phyloP scores from a whole-genome alignment of 495 filamentous ascomycete genomes.

The Chlorociboria aeruginascens region DNA sequence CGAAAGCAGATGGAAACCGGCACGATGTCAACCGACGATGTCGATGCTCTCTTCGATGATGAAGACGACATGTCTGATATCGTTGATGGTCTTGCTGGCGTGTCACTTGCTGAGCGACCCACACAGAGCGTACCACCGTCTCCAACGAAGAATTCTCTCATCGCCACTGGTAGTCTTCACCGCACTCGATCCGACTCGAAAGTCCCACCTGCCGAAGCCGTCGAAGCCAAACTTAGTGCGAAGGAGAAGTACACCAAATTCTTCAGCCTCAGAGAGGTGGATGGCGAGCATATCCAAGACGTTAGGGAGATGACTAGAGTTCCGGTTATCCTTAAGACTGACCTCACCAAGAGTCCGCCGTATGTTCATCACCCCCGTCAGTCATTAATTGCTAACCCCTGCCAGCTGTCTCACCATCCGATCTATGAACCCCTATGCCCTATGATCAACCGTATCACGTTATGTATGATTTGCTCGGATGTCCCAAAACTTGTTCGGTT shows the following conservation, averaged over 20 bases:
- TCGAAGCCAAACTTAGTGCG: slow-evolving; percentile 70
- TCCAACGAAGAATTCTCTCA: slow-evolving; percentile 65
- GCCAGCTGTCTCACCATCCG: slow-evolving; percentile 90
- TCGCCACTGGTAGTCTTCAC: slow-evolving; percentile 58
- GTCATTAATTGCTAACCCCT: slow-evolving; percentile 5
- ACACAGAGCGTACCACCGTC: slow-evolving; percentile 95
- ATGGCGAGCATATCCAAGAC: slow-evolving; percentile 93
- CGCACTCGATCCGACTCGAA: slow-evolving; percentile 87
- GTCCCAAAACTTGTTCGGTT: not conserved
- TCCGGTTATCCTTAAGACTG: slow-evolving; percentile 94
- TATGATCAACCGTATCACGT: not conserved
- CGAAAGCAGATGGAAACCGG: slow-evolving; percentile 88
- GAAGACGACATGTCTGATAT: slow-evolving; percentile 81
- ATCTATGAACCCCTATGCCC: slow-evolving; percentile 88
- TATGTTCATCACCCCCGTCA: slow-evolving; percentile 40
- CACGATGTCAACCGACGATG: slow-evolving; percentile 79
- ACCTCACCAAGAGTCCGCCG: slow-evolving; percentile 97
- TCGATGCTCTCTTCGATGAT: slow-evolving; percentile 87
- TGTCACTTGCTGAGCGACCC: slow-evolving; percentile 73
- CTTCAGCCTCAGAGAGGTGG: slow-evolving; percentile 84
- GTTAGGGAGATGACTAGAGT: slow-evolving; percentile 95
- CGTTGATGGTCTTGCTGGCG: slow-evolving; percentile 73
- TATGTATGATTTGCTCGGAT: not conserved
- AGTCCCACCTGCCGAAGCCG: slow-evolving; percentile 55
- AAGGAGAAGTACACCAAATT: slow-evolving; percentile 92